Conservation (phyloP, 2,329 filamentous ascomycete species). For the Colletotrichum phormii region DNA sequence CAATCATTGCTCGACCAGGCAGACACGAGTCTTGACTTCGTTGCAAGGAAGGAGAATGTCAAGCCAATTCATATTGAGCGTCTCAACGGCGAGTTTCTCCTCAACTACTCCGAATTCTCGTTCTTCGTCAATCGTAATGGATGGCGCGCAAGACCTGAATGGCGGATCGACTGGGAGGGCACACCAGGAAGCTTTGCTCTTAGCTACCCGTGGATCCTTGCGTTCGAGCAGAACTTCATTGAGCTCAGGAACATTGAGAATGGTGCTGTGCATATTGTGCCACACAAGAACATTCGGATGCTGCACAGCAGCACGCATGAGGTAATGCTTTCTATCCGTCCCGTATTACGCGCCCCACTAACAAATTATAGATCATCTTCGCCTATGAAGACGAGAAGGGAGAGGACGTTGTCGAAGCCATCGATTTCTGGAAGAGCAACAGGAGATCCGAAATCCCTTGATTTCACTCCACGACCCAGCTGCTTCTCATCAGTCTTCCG, state of each 20-base stretch:
- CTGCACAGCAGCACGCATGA: constrained; percentile 96
- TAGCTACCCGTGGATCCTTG: constrained; percentile 95
- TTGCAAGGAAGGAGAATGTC: constrained; percentile 91
- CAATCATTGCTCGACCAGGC: constrained; percentile 97
- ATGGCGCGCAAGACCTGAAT: constrained; percentile 95
- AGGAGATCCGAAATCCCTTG: constrained; percentile 58
- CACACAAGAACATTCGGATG: constrained; percentile 97
- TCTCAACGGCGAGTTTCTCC: constrained; percentile 94
- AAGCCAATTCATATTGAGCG: constrained; percentile 98
- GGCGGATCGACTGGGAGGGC: constrained; percentile 98
- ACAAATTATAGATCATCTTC: constrained; percentile 81
- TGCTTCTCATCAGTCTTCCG: constrained; percentile 34
- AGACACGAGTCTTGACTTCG: constrained; percentile 97
- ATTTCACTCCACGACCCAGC: constrained; percentile 10
- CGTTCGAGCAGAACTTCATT: constrained; percentile 97
- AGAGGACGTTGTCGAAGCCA: constrained; percentile 91
- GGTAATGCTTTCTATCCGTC: constrained; percentile 64
- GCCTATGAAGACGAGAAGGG: constrained; percentile 96
- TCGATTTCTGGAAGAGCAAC: constrained; percentile 93
- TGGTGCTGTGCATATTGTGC: constrained; percentile 94
- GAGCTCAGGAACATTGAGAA: constrained; percentile 97
- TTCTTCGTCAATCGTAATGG: constrained; percentile 99
- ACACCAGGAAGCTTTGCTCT: constrained; percentile 92
- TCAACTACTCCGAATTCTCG: constrained; percentile 98
- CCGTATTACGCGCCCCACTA: constrained; percentile 11